These are phyloP conservation scores for Backusella sp. DNA, from an alignment of 192 early-diverging fungal species.

Conservation along the genomic window DNA sequence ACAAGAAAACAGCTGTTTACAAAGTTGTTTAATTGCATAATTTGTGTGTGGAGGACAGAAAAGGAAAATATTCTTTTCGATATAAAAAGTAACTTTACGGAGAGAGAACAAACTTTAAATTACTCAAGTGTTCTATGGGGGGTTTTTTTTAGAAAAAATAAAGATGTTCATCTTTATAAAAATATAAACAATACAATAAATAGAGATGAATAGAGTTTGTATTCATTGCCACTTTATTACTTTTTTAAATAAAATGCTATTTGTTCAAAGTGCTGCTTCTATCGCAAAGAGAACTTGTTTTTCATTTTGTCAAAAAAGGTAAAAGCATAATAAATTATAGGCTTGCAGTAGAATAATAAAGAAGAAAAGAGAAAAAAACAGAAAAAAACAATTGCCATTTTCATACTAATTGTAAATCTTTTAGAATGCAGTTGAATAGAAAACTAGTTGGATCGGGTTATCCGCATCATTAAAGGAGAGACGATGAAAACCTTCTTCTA, in stretches of 20 bases:
- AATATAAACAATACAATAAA: neutral
- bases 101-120: neutral
- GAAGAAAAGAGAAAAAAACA: neutral
- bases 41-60: neutral
- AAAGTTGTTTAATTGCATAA: neutral
- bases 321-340: neutral
- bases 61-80: neutral
- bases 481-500: neutral
- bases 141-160: neutral
- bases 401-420: neutral
- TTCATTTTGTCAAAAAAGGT: neutral
- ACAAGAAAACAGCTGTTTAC: neutral
- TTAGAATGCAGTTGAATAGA: conserved; percentile 3
- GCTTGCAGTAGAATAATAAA: neutral
- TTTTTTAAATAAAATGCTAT: neutral
- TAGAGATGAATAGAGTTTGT: neutral
- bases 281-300: neutral
- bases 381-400: neutral
- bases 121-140: neutral
- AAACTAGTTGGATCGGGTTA: neutral
- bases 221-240: neutral
- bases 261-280: neutral
- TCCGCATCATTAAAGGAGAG: neutral
- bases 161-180: neutral
- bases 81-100: neutral